Conservation (phyloP, 1,139 yeast species). For the Lodderomyces metapsilosis region DNA sequence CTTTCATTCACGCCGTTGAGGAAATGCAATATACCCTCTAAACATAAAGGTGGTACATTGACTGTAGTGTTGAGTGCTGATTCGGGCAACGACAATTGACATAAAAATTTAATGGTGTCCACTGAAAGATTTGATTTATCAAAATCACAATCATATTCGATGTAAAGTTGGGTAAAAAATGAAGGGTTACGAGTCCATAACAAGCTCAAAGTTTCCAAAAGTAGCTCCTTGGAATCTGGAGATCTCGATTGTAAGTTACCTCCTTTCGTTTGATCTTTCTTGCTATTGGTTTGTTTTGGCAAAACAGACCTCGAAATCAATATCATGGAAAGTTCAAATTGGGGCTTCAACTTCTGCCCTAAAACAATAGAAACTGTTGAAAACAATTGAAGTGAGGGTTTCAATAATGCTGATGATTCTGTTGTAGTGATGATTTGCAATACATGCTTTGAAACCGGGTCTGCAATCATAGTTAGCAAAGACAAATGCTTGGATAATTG, state of each 20-base stretch:
- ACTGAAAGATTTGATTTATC: constrained; percentile 82
- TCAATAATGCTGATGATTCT: constrained; percentile 66
- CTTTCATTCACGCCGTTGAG: constrained; percentile 66
- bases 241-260: constrained; percentile 26
- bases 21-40: constrained; percentile 79
- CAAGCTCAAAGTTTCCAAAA: constrained; percentile 81
- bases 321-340: constrained; percentile 63
- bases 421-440: constrained; percentile 74
- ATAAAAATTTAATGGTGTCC: constrained; percentile 64
- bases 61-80: constrained; percentile 75
- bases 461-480: constrained; percentile 66
- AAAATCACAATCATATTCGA: constrained; percentile 88
- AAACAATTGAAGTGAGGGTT: constrained; percentile 73
- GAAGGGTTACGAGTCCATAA: constrained; percentile 81
- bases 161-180: constrained; percentile 73
- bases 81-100: constrained; percentile 78
- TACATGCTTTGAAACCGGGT: constrained; percentile 78
- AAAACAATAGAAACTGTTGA: constrained; percentile 63
- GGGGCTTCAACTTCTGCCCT: constrained; percentile 59
- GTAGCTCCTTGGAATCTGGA: constrained; percentile 61
- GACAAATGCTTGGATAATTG: constrained; percentile 66
- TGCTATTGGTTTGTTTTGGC: constrained; percentile 29
- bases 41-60: constrained; percentile 88
- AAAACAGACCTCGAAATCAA: constrained; percentile 57
- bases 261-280: constrained; percentile 25